These are phyloP conservation scores for Houttuynia cordata DNA, from an alignment of 164 flowering plant species.

Conservation along the genomic window DNA sequence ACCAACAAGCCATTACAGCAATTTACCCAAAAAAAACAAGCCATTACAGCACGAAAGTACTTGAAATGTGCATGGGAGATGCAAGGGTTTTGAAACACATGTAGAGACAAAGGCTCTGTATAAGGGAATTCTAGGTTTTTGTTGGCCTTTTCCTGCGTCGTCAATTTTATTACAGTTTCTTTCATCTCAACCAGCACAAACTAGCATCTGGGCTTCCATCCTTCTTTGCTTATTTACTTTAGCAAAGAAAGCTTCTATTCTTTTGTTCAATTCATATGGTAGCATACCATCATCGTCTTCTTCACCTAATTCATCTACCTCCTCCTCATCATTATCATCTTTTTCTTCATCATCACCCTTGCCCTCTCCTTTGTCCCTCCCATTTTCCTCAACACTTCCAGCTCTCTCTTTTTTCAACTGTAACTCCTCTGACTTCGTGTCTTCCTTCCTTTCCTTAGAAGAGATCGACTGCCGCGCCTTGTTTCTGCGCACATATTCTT, in stretches of 20 bases:
- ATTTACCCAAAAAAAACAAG: too few relatives aligned
- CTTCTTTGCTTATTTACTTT: background rate
- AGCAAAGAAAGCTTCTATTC: background rate
- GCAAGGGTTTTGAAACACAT: too few relatives aligned
- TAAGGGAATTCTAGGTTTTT: too few relatives aligned
- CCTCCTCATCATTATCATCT: background rate
- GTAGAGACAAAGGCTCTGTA: too few relatives aligned
- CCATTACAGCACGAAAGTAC: too few relatives aligned
- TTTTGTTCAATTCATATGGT: background rate
- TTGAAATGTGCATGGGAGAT: too few relatives aligned
- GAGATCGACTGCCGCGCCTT: conserved; percentile 8
- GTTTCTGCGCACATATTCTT: conserved; percentile 24
- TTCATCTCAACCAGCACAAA: background rate
- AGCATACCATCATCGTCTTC: conserved; percentile 7
- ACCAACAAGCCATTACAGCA: too few relatives aligned
- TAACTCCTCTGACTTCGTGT: conserved; percentile 3
- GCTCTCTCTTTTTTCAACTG: conserved; percentile 1
- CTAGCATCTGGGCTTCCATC: background rate
- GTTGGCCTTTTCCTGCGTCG: background rate
- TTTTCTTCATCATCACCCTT: conserved; percentile 4
- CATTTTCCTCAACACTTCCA: conserved; percentile 1
- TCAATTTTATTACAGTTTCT: background rate
- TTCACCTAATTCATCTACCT: conserved; percentile 4
- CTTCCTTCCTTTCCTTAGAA: conserved; percentile 6
- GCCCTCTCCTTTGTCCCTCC: background rate